Base-by-base conservation (phyloP, 2,329 filamentous ascomycete species). In the Triangularia verruculosa region DNA sequence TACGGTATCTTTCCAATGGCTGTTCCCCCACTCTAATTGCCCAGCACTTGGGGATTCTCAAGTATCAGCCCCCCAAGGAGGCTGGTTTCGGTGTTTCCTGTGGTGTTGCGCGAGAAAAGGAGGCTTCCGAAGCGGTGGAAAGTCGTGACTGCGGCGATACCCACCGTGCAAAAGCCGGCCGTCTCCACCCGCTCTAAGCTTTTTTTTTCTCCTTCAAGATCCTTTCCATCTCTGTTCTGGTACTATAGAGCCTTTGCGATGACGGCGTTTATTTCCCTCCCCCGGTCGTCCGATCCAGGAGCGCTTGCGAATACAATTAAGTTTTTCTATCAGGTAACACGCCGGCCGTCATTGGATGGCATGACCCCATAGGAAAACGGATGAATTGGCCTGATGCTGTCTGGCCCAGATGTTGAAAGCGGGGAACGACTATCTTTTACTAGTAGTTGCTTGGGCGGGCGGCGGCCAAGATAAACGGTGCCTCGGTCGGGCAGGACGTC, bases 281-380 rank as follows among this genome's bases (percentile, higher is more conserved):
- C 17, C n/a, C 30, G 4, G 30, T 27, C 22, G 47, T 58, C 39
- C 56, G 30, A 43, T 22, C 32, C 15, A 47, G 32, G 22, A 47
- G 39, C 39, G n/a, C 17, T 59, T 17, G 9, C 28, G 43, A 43
- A 53, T 51, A 30, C 32, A 57, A 56, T 43, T 61, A 39, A 27
- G 22, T 47, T 57, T 62, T 62, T 54, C 55, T 39, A 58, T 62
- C 60, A 61, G 28, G 54, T 58, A 62, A 62, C n/a, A 25, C 20
- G 22, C 28, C 3, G 12, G 20, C 25, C 28, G 11, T 55, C 51
- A 61, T 56, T 55, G 59, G 54, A 51, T 39, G 57, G 34, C 20
- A 17, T 43, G 54, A 56, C 54, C 17, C 28, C 0, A n/a, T n/a
- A 32, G 20, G 6, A 20, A 59, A 15, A 28, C 34, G 25, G 12